phyloP scores from a whole-genome alignment of 768 basidiomycete genomes.

The Hygrocybe punicea region DNA sequence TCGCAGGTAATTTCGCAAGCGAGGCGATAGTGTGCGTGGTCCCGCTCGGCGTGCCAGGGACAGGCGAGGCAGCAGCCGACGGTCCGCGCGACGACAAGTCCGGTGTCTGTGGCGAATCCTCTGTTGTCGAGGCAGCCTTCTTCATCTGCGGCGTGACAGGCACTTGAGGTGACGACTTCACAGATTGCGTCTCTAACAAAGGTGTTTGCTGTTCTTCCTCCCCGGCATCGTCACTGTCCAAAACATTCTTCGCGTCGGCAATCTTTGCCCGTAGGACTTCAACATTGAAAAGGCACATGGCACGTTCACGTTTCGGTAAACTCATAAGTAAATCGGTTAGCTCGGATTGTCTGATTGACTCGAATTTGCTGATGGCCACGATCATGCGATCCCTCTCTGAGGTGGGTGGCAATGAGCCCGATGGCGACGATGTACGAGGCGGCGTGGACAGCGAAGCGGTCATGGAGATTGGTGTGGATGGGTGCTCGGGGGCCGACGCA shows the following conservation, averaged over 20 bases:
- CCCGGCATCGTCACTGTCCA: conserved; percentile 69
- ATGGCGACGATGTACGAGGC: conserved; percentile 79
- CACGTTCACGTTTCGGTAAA: conserved; percentile 83
- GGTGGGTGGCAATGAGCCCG: conserved; percentile 52
- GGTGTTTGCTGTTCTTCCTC: conserved; percentile 36
- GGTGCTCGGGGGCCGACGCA: conserved; percentile 87
- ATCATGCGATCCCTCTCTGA: conserved; percentile 76
- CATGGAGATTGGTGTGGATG: conserved; percentile 79
- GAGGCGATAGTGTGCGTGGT: conserved; percentile 60
- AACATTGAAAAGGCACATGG: conserved; percentile 85
- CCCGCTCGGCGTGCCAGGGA: conserved; percentile 56
- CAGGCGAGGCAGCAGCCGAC: conserved; percentile 67
- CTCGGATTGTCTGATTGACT: conserved; percentile 55
- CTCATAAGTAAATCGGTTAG: conserved; percentile 80
- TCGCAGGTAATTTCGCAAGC: conserved; percentile 70
- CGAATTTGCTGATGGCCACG: conserved; percentile 61
- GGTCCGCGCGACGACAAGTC: conserved; percentile 72
- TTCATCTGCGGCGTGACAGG: conserved; percentile 65
- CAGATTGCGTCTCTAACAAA: conserved; percentile 15
- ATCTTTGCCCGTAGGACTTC: conserved; percentile 77
- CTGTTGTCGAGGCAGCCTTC: conserved; percentile 43
- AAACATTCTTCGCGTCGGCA: conserved; percentile 74
- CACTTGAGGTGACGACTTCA: conserved; percentile 17
- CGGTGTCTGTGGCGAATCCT: conserved; percentile 67
- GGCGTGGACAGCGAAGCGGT: conserved; percentile 74